phyloP scores from a whole-genome alignment of 2,329 filamentous ascomycete species.

The Fusarium ambrosium region DNA sequence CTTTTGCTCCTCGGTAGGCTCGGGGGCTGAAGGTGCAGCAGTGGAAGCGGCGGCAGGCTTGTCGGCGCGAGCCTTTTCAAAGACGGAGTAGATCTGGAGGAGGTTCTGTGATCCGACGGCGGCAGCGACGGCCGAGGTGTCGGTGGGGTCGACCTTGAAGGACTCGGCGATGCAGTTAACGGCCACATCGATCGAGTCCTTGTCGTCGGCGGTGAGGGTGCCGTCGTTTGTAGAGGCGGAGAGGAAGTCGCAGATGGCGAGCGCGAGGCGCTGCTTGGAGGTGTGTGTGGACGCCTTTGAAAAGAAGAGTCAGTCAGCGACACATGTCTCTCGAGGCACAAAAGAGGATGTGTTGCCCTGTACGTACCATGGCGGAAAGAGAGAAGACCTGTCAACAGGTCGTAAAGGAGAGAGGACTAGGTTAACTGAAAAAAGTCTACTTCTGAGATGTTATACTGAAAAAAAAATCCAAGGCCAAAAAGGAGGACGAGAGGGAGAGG shows the following conservation, averaged over 20 bases:
- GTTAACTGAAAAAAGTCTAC: not conserved
- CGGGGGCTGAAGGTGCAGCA: slow-evolving; percentile 35
- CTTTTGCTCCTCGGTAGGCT: slow-evolving; percentile 70
- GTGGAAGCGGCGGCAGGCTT: slow-evolving; percentile 56
- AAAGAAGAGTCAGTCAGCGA: slow-evolving; percentile 22
- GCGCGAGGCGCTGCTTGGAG: slow-evolving; percentile 87
- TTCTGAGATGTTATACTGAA: not conserved
- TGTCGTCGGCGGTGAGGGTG: slow-evolving; percentile 87
- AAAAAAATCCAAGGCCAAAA: not conserved
- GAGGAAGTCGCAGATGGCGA: slow-evolving; percentile 97
- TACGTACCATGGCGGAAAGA: slow-evolving; percentile 24
- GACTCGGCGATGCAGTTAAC: slow-evolving; percentile 94
- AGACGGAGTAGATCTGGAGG: slow-evolving; percentile 91
- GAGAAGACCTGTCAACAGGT: slow-evolving; percentile 20
- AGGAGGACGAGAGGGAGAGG: slow-evolving; percentile 1
- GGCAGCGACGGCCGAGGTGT: slow-evolving; percentile 78
- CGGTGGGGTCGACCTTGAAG: slow-evolving; percentile 92
- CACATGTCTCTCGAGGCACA: not conserved
- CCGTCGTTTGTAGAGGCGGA: slow-evolving; percentile 87
- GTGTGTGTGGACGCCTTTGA: slow-evolving; percentile 55
- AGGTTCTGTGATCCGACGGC: slow-evolving; percentile 90
- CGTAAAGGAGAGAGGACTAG: not conserved
- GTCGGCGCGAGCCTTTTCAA: slow-evolving; percentile 82
- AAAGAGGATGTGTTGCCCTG: not conserved
- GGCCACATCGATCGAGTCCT: slow-evolving; percentile 94